These are phyloP conservation scores for Penstemon davidsonii DNA, from an alignment of 257 asterid species.

Conservation along the genomic window DNA sequence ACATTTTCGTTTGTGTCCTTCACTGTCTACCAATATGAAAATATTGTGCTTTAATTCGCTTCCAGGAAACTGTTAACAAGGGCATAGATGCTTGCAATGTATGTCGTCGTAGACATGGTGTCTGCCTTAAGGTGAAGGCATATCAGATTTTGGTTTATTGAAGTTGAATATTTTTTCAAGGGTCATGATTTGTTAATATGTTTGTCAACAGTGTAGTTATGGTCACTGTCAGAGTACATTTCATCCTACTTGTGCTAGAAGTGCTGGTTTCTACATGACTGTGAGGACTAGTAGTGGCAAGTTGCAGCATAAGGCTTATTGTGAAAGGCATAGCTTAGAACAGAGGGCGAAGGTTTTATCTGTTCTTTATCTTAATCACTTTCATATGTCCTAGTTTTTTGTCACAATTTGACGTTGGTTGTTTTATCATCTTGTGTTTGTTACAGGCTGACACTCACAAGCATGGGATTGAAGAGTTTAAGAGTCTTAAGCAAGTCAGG, in stretches of 20 bases:
- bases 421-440: constrained; percentile 19
- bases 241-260: constrained; percentile 96
- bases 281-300: constrained; percentile 75
- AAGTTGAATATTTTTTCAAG: constrained; percentile 5
- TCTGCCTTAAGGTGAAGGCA: constrained; percentile 78
- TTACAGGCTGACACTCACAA: constrained; percentile 76
- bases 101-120: constrained; percentile 84
- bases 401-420: constrained; percentile 6
- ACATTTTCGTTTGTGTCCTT: constrained; percentile 3
- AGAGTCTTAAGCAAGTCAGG: constrained; percentile 92
- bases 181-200: constrained; percentile 30
- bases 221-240: constrained; percentile 92
- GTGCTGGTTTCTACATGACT: constrained; percentile 89
- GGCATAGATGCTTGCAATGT: constrained; percentile 69
- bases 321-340: constrained; percentile 86
- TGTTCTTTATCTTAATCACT: constrained; percentile 13
- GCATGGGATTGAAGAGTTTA: constrained; percentile 79
- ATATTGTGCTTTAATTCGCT: constrained; percentile 22
- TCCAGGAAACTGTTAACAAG: constrained; percentile 65
- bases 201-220: constrained; percentile 74
- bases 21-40: constrained; percentile 10
- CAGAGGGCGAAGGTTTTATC: constrained; percentile 83
- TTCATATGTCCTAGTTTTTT: constrained; percentile 13
- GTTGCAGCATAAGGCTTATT: constrained; percentile 93
- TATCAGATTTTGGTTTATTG: constrained; percentile 14